Percentiles rank a stretch among this genome's conserved stretches.
Evolutionary conservation across 2,329 filamentous ascomycete genomes (phyloP).

Genomic region (Domatiomyces catenatus): DNA sequence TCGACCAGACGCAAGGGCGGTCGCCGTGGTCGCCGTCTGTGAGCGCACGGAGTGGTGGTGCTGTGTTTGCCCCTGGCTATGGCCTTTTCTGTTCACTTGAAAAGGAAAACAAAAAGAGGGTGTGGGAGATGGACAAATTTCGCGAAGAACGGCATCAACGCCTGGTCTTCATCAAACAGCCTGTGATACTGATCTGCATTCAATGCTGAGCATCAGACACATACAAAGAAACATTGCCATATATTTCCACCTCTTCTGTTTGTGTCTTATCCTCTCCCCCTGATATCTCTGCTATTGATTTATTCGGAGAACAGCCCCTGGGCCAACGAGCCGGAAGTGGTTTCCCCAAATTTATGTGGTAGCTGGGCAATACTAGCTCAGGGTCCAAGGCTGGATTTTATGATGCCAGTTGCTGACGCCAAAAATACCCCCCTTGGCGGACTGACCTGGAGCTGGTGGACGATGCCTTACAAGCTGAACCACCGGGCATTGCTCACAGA

Average conservation of each 20-base stretch:
- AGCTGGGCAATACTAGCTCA: too few relatives aligned
- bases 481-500: too few relatives aligned
- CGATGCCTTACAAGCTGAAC: too few relatives aligned
- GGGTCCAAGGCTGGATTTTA: too few relatives aligned
- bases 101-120: neutral
- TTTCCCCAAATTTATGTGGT: too few relatives aligned
- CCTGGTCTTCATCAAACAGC: constrained; percentile 33
- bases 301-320: too few relatives aligned
- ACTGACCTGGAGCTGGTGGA: too few relatives aligned
- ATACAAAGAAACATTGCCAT: neutral
- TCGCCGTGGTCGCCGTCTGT: constrained; percentile 99
- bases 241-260: neutral
- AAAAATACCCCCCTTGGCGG: too few relatives aligned
- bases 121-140: constrained; percentile 24
- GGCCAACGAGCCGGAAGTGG: too few relatives aligned
- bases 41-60: constrained; percentile 31
- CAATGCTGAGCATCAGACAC: neutral
- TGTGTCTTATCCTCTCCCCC: neutral
- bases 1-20: constrained; percentile 99
- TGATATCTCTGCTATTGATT: neutral
- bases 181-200: neutral
- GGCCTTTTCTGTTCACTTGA: neutral
- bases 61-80: neutral
- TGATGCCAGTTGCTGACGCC: too few relatives aligned
- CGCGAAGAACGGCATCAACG: constrained; percentile 38